Percentiles rank a stretch among this genome's conserved stretches.
phyloP scores from a whole-genome alignment of 345 rosid species.

The Ceriops tagal region DNA sequence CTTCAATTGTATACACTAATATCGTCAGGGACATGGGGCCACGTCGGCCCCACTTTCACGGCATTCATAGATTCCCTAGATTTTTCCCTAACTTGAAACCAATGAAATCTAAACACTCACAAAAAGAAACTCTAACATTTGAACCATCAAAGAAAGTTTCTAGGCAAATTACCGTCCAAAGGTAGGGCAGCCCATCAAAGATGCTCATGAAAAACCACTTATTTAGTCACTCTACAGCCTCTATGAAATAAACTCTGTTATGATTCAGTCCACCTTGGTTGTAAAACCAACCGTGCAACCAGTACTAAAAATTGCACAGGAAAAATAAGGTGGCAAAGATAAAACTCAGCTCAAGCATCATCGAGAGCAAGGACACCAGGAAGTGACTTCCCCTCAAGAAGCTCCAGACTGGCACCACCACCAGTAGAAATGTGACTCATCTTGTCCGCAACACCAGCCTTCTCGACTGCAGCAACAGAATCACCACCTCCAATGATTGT shows the following conservation, averaged over 20 bases:
- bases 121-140: background rate
- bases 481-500: slow-evolving; percentile 97
- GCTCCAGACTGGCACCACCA: slow-evolving; percentile 97
- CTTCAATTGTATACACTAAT: too few relatives aligned
- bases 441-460: slow-evolving; percentile 82
- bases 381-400: slow-evolving; percentile 82
- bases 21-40: too few relatives aligned
- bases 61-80: too few relatives aligned
- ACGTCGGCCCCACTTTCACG: too few relatives aligned
- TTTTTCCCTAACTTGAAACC: too few relatives aligned
- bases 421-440: slow-evolving; percentile 99
- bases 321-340: background rate
- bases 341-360: slow-evolving; percentile 43
- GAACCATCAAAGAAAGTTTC: background rate
- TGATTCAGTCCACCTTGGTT: slow-evolving; percentile 20
- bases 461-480: slow-evolving; percentile 95
- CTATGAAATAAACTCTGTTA: background rate
- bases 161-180: background rate
- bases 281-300: slow-evolving; percentile 31
- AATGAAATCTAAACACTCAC: too few relatives aligned
- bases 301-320: slow-evolving; percentile 4
- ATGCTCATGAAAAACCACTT: slow-evolving; percentile 2
- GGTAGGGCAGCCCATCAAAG: background rate
- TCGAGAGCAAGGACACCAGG: slow-evolving; percentile 94
- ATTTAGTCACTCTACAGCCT: slow-evolving; percentile 20